Base-by-base conservation (phyloP, 768 basidiomycete genomes). In the Tylopilus plumbeoviolaceoides region DNA sequence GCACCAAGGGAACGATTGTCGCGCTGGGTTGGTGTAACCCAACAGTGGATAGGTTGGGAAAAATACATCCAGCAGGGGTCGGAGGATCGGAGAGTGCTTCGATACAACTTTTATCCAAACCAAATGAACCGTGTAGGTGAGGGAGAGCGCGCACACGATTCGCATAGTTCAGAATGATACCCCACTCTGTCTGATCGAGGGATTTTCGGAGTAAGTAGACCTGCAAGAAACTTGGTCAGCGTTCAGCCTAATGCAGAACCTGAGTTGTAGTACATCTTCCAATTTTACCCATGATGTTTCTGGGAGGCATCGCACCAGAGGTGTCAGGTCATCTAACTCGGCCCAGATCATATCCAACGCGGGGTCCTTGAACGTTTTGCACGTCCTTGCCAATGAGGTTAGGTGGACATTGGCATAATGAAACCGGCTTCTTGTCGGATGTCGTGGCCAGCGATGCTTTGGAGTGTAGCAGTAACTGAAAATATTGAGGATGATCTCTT, bases 41-140 rank as follows among this genome's bases (percentile, higher is more conserved):
- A 8, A 60, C 12, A 5, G 11, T 2, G 20, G 43, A 44, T 48
- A 60, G 55, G 4, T 50, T 60, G 3, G 55, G 59, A n/a, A 57
- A 57, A 20, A 60, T 50, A 0, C 40, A 12, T 15, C 21, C 15
- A 36, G 35, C 31, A 12, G 18, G 6, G 11, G 31, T 33, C 31
- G 31, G 30, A 33, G 31, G 31, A 12, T 33, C 12, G 11, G 31
- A 33, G 31, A 33, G 9, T 33, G 31, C 4, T 11, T 33, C 31
- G 31, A 33, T 33, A 12, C 31, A 33, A 12, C 12, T 12, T 33
- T 12, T 33, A 33, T 10, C 31, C 31, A 33, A 33, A 12, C 7
- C 10, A 40, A 25, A 42, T 5, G 47, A 41, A 35, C 25, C 44
- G 10, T 1, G 12, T 7, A 56, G 12, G 5, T 3, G 10, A 57